Evolutionary conservation across 371 early-diverging fungal species (phyloP).

Genomic region (Apophysomyces trapeziformis): DNA sequence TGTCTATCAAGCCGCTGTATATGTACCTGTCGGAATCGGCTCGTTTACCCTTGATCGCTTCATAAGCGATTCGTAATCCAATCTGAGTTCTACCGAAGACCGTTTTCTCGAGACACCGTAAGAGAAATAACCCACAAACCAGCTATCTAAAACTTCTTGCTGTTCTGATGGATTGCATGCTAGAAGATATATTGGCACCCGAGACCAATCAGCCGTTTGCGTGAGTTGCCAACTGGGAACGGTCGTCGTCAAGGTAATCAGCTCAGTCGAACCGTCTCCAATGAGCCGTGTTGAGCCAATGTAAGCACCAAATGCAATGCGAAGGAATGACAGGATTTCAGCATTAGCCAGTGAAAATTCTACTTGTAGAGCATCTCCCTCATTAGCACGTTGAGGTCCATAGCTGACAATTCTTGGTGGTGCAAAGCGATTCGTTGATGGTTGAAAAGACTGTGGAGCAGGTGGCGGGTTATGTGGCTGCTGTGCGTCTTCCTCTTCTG

Average conservation of each 20-base stretch:
- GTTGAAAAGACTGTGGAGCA: slow-evolving; percentile 13
- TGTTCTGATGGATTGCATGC: slow-evolving; percentile 15
- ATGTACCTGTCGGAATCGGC: slow-evolving; percentile 6
- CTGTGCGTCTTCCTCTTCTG: slow-evolving; percentile 9
- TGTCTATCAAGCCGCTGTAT: background rate
- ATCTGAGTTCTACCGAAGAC: slow-evolving; percentile 23
- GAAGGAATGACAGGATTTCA: slow-evolving; percentile 17
- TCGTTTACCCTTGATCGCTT: slow-evolving; percentile 4
- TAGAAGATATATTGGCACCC: slow-evolving; percentile 28
- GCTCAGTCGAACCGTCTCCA: slow-evolving; percentile 22
- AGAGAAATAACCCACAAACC: slow-evolving; percentile 31
- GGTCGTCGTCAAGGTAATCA: slow-evolving; percentile 18
- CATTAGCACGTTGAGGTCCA: slow-evolving; percentile 24
- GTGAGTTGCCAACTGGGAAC: slow-evolving; percentile 30
- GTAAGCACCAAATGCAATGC: slow-evolving; percentile 29
- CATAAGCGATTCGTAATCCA: slow-evolving; percentile 12
- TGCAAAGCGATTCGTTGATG: slow-evolving; percentile 19
- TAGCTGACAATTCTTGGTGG: slow-evolving; percentile 29
- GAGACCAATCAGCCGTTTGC: slow-evolving; percentile 21
- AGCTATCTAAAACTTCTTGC: slow-evolving; percentile 28
- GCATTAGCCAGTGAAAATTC: slow-evolving; percentile 17
- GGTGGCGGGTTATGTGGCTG: slow-evolving; percentile 1
- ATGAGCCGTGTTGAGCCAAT: slow-evolving; percentile 22
- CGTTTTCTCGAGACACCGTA: slow-evolving; percentile 29
- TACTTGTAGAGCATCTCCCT: slow-evolving; percentile 26